Percentiles rank a stretch among this genome's conserved stretches.
Conservation (phyloP, 106 monocot genomes). For the Agapanthus africanus region DNA sequence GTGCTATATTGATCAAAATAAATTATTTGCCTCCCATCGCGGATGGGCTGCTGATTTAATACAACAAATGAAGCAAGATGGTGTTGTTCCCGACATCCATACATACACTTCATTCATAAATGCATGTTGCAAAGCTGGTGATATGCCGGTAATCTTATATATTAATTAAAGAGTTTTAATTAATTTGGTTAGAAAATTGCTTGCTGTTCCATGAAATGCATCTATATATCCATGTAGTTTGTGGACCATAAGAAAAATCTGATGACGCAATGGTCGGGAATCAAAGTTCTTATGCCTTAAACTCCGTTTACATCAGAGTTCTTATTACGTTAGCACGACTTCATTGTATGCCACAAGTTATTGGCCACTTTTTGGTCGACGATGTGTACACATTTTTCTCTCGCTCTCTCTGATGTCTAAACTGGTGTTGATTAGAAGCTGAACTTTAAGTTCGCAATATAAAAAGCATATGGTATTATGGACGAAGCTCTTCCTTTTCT, state of each 20-base stretch:
- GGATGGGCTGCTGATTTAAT: slow-evolving; percentile 96
- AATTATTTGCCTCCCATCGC: too few relatives aligned
- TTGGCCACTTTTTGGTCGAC: too few relatives aligned
- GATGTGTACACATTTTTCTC: not conserved
- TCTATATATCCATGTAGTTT: not conserved
- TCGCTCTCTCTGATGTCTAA: not conserved
- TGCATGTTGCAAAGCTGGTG: slow-evolving; percentile 89
- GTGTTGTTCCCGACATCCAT: slow-evolving; percentile 81
- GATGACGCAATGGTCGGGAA: not conserved
- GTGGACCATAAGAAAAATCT: too few relatives aligned
- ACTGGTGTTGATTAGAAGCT: not conserved
- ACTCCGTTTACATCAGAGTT: not conserved
- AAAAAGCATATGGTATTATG: slow-evolving; percentile 19
- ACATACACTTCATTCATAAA: slow-evolving; percentile 91
- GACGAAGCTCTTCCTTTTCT: too few relatives aligned
- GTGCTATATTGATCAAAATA: too few relatives aligned
- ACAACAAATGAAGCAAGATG: slow-evolving; percentile 92
- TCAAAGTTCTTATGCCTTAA: not conserved
- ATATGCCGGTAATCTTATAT: slow-evolving; percentile 59
- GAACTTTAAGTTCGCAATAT: slow-evolving; percentile 33
- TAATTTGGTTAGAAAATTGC: not conserved
- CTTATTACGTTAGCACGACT: not conserved
- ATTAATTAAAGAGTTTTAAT: not conserved
- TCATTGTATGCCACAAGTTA: not conserved
- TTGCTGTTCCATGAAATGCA: too few relatives aligned